Evolutionary conservation across 371 early-diverging fungal species (phyloP).

Genomic region (Conidiobolus incongruus): DNA sequence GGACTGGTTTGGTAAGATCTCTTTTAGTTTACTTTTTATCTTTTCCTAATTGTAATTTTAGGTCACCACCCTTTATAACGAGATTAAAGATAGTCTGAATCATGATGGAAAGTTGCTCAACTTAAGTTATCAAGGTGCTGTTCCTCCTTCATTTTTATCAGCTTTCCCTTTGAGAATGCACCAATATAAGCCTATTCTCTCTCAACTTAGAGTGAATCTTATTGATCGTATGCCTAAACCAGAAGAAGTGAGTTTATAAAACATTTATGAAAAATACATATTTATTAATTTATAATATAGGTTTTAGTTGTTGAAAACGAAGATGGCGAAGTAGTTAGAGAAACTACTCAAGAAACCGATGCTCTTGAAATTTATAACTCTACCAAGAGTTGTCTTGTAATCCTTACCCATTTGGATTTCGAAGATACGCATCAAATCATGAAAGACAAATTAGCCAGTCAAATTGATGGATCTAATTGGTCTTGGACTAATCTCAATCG

Average conservation of each 20-base stretch:
- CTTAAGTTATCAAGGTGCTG: conserved; percentile 9
- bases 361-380: conserved; percentile 95
- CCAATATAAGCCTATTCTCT: conserved; percentile 56
- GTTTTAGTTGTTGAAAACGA: conserved; percentile 98
- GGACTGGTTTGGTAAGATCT: conserved; percentile 64
- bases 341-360: conserved; percentile 95
- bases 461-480: conserved; percentile 90
- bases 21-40: conserved; percentile 6
- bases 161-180: conserved; percentile 32
- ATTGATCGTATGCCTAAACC: conserved; percentile 94
- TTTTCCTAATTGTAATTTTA: conserved; percentile 1
- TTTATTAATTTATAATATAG: conserved; percentile 12
- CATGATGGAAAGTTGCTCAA: too few relatives aligned
- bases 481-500: conserved; percentile 93
- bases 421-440: conserved; percentile 85
- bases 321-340: conserved; percentile 98
- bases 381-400: conserved; percentile 95
- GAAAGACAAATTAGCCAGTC: conserved; percentile 67
- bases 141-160: conserved; percentile 10
- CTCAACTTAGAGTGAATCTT: conserved; percentile 71
- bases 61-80: conserved; percentile 62
- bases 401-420: conserved; percentile 86
- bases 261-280: neutral
- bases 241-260: conserved; percentile 44
- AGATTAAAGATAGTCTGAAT: conserved; percentile 19